Evolutionary conservation across 2,329 filamentous ascomycete genomes (phyloP).

Genomic region (Penicillium sp.): DNA sequence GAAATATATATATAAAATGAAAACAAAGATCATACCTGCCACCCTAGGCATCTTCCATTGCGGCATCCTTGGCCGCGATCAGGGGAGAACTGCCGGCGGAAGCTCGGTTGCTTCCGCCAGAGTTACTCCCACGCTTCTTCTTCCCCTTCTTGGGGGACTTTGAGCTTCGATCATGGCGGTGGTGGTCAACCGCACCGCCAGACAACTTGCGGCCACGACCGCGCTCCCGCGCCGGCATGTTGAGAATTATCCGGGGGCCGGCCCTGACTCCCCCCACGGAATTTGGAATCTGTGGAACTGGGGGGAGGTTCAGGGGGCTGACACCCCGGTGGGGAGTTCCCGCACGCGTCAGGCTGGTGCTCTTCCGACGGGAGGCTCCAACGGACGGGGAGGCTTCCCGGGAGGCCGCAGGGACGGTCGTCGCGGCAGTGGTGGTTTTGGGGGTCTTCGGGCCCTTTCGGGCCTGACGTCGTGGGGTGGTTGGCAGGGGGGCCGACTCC

Average conservation of each 20-base stretch:
- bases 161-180: neutral
- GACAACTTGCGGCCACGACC: neutral
- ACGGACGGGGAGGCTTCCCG: constrained; percentile 22
- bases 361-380: constrained; percentile 30
- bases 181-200: neutral
- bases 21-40: neutral
- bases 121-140: neutral
- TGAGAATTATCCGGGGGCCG: neutral
- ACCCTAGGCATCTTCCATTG: neutral
- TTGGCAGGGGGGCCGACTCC: constrained; percentile 31
- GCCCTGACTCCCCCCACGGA: neutral
- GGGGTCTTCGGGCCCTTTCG: constrained; percentile 50
- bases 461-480: constrained; percentile 53
- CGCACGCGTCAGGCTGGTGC: constrained; percentile 9
- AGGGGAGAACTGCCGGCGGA: neutral
- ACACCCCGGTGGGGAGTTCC: neutral
- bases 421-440: constrained; percentile 59
- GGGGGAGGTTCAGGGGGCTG: neutral
- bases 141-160: constrained; percentile 1
- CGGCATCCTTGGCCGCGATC: neutral
- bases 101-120: neutral
- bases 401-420: constrained; percentile 43
- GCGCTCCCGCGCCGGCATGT: neutral
- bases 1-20: neutral
- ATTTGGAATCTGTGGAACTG: neutral